Conservation (phyloP, 2,329 filamentous ascomycete genomes). For the Pestalotiopsis sp. region DNA sequence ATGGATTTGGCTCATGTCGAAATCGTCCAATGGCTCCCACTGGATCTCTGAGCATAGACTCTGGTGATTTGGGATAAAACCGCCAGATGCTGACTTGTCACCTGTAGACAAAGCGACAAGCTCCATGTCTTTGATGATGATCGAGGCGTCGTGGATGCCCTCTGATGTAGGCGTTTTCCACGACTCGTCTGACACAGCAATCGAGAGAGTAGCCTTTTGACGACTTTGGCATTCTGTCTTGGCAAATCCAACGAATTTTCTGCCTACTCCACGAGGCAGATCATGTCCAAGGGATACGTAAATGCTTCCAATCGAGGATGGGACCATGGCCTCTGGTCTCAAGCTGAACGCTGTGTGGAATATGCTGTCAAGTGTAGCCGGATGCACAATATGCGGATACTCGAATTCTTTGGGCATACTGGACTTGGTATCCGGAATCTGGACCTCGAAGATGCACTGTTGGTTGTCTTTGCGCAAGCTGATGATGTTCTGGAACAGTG, state of each 20-base stretch:
- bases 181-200: slow-evolving; percentile 41
- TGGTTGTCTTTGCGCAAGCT: slow-evolving; percentile 32
- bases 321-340: slow-evolving; percentile 48
- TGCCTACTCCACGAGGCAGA: slow-evolving; percentile 31
- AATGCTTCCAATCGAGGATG: slow-evolving; percentile 44
- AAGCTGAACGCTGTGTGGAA: slow-evolving; percentile 53
- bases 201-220: slow-evolving; percentile 40
- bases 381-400: slow-evolving; percentile 57
- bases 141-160: slow-evolving; percentile 25
- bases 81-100: slow-evolving; percentile 21
- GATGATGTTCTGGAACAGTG: slow-evolving; percentile 48
- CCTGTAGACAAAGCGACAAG: slow-evolving; percentile 38
- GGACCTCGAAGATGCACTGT: slow-evolving; percentile 37
- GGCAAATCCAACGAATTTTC: slow-evolving; percentile 42
- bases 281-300: slow-evolving; percentile 40
- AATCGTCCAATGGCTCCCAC: slow-evolving; percentile 37
- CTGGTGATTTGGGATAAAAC: slow-evolving; percentile 48
- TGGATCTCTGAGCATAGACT: slow-evolving; percentile 49
- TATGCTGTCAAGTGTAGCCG: slow-evolving; percentile 56
- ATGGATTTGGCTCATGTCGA: background rate
- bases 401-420: slow-evolving; percentile 55
- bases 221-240: slow-evolving; percentile 34
- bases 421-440: slow-evolving; percentile 48
- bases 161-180: slow-evolving; percentile 16
- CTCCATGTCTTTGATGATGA: slow-evolving; percentile 46